phyloP scores from a whole-genome alignment of 2,329 filamentous ascomycete genomes.

The Fusarium setosum region DNA sequence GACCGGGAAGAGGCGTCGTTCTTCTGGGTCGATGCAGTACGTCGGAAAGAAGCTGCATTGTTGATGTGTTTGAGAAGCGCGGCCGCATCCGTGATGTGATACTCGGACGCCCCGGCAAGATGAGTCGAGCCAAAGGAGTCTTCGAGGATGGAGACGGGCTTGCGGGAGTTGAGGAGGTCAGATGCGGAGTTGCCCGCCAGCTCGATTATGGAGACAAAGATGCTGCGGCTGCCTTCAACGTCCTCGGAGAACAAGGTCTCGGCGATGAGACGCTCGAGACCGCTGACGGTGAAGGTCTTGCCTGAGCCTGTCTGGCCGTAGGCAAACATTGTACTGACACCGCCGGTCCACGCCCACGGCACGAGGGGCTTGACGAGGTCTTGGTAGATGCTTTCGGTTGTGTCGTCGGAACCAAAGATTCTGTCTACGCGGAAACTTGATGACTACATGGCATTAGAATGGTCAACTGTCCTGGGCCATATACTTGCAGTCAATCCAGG shows the following conservation, averaged over 20 bases:
- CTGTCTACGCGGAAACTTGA: conserved; percentile 50
- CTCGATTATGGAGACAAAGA: conserved; percentile 53
- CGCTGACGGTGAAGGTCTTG: conserved; percentile 58
- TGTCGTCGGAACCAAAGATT: conserved; percentile 48
- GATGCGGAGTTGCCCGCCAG: conserved; percentile 51
- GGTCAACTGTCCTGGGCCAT: too few relatives aligned
- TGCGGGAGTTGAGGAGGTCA: conserved; percentile 56
- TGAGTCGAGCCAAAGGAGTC: conserved; percentile 58
- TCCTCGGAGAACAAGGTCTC: conserved; percentile 46
- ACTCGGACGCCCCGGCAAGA: conserved; percentile 56
- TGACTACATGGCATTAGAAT: conserved; percentile 40
- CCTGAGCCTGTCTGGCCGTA: conserved; percentile 63
- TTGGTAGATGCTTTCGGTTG: conserved; percentile 55
- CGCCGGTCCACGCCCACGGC: conserved; percentile 58
- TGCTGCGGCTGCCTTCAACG: conserved; percentile 41
- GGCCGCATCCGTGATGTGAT: conserved; percentile 44
- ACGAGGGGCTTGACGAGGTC: conserved; percentile 55
- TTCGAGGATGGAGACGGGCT: conserved; percentile 56
- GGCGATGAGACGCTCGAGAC: conserved; percentile 54
- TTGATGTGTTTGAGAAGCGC: conserved; percentile 50
- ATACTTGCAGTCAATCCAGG: conserved; percentile 46
- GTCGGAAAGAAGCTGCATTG: conserved; percentile 52
- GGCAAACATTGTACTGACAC: conserved; percentile 60
- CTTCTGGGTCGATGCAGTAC: conserved; percentile 56
- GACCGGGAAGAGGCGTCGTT: conserved; percentile 62